Evolutionary conservation across 1,139 yeast species (phyloP).

Genomic region (Yamadazyma taylorii): DNA sequence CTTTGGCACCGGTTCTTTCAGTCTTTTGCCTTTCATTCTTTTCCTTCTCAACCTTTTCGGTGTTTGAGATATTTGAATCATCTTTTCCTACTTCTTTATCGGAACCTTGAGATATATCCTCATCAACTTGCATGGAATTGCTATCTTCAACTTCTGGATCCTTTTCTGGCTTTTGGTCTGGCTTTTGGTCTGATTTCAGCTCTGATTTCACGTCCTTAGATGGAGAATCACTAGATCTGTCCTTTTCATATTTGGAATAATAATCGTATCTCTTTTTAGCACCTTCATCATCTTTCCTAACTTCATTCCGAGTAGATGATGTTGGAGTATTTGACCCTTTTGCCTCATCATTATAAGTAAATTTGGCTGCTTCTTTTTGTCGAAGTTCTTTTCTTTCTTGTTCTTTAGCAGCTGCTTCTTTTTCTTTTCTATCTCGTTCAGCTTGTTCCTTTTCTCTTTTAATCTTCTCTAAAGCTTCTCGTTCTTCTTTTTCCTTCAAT

Average conservation of each 20-base stretch:
- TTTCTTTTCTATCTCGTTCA: conserved; percentile 18
- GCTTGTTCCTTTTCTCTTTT: conserved; percentile 18
- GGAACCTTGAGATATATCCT: too few species aligned
- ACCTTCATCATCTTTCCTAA: conserved; percentile 15
- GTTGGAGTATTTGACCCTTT: conserved; percentile 9
- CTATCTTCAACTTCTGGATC: conserved; percentile 3
- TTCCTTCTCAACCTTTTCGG: conserved; percentile 2
- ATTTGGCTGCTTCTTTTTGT: conserved; percentile 10
- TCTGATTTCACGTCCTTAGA: conserved; percentile 5
- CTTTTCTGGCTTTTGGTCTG: conserved; percentile 2
- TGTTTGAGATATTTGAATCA: conserved; percentile 1
- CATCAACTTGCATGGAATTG: conserved; percentile 9
- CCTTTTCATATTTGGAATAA: conserved; percentile 28
- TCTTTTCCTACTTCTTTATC: conserved; percentile 3
- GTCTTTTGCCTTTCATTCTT: background rate
- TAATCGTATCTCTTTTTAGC: conserved; percentile 10
- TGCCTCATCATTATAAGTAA: conserved; percentile 25
- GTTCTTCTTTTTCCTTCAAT: conserved; percentile 16
- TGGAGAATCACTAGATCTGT: background rate
- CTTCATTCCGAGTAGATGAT: conserved; percentile 19
- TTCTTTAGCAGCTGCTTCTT: conserved; percentile 14
- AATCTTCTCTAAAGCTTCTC: conserved; percentile 24
- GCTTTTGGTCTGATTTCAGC: conserved; percentile 6
- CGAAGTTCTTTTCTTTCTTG: conserved; percentile 15
- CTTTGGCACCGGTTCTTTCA: conserved; percentile 4